Percentiles rank a stretch among this genome's conserved stretches.
Conservation (phyloP, 1,139 yeast species). For the Hyphopichia buzzinii region DNA sequence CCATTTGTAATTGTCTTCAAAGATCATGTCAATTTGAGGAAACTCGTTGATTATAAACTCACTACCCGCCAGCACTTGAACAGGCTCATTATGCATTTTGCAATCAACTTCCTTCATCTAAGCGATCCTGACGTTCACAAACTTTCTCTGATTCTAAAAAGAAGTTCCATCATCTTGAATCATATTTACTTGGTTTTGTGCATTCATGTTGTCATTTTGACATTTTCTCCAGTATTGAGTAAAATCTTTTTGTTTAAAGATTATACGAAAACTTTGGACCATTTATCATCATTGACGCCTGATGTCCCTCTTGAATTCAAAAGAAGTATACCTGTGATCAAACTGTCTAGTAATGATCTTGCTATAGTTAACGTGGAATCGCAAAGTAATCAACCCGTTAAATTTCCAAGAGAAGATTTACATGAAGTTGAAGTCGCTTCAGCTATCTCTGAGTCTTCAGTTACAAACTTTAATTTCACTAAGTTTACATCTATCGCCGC, state of each 20-base stretch:
- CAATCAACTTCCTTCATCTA: conserved; percentile 8
- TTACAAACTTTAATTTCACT: conserved; percentile 25
- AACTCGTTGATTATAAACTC: background rate
- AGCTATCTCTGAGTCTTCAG: conserved; percentile 14
- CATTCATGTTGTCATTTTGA: conserved; percentile 39
- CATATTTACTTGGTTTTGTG: conserved; percentile 40
- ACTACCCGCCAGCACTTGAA: conserved; percentile 3
- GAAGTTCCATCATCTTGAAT: conserved; percentile 19
- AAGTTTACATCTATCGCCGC: conserved; percentile 39
- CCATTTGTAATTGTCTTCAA: background rate
- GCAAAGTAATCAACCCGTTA: background rate
- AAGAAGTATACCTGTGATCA: conserved; percentile 3
- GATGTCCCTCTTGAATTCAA: conserved; percentile 21
- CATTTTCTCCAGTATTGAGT: conserved; percentile 30
- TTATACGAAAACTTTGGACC: conserved; percentile 28
- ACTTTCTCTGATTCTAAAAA: conserved; percentile 4
- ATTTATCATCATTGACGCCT: conserved; percentile 25
- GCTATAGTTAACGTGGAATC: conserved; percentile 4
- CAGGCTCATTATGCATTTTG: conserved; percentile 9
- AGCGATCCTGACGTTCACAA: conserved; percentile 6
- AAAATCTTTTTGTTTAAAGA: conserved; percentile 27
- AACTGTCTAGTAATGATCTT: conserved; percentile 3
- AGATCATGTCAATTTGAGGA: background rate
- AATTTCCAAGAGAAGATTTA: background rate
- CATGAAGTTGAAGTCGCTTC: conserved; percentile 12